phyloP scores from a whole-genome alignment of 2,329 filamentous ascomycete species.

The Plenodomus biglobosus region DNA sequence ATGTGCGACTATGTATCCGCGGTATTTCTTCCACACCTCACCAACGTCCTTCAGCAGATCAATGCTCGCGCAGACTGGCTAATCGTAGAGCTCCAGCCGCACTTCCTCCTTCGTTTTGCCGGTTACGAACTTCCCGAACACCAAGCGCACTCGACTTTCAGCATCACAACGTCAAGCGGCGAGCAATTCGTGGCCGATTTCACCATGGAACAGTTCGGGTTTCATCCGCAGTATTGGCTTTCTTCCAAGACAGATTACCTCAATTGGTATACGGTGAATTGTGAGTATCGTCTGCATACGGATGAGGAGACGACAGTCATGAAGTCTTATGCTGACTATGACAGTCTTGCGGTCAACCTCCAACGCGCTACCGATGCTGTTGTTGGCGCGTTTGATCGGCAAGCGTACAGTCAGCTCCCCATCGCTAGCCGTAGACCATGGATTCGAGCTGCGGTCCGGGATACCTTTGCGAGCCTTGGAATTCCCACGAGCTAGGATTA shows the following conservation, averaged over 20 bases:
- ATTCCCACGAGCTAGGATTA: neutral
- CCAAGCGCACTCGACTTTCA: neutral
- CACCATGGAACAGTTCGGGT: slow-evolving; percentile 5
- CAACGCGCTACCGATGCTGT: neutral
- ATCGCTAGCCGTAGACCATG: neutral
- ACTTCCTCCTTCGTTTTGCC: neutral
- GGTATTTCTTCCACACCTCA: neutral
- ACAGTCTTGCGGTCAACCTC: neutral
- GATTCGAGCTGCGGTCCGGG: neutral
- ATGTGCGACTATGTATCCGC: neutral
- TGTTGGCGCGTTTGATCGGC: neutral
- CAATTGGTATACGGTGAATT: neutral
- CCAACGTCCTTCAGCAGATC: neutral
- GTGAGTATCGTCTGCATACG: neutral
- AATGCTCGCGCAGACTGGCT: neutral
- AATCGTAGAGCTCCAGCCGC: neutral
- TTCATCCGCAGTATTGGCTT: neutral
- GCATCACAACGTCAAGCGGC: neutral
- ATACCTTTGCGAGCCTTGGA: neutral
- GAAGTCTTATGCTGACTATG: neutral
- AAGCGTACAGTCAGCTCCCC: neutral
- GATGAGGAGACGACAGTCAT: neutral
- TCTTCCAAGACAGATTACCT: neutral
- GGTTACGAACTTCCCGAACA: neutral
- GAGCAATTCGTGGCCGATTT: slow-evolving; percentile 6